Percentiles rank a stretch among this genome's conserved stretches.
These are phyloP conservation scores for Lasiosphaeria ovina DNA, from an alignment of 495 filamentous ascomycete species.

Conservation along the genomic window DNA sequence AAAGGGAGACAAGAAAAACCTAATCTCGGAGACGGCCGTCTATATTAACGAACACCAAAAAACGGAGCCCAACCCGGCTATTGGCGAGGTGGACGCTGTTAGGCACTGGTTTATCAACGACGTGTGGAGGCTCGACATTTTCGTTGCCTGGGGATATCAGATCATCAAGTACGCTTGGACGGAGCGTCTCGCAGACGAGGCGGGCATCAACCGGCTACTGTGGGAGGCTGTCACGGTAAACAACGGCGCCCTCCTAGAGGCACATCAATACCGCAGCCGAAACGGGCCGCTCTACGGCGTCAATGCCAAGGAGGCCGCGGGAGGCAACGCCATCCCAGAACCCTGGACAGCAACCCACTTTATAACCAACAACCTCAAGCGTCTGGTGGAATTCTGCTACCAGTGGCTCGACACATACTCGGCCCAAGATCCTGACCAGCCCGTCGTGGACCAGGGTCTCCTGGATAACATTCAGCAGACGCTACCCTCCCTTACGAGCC, in stretches of 20 bases:
- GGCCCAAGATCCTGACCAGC: conserved; percentile 6
- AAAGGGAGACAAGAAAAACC: conserved; percentile 48
- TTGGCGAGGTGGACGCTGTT: conserved; percentile 66
- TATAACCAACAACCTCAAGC: conserved; percentile 53
- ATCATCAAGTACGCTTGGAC: conserved; percentile 66
- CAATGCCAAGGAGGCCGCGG: conserved; percentile 54
- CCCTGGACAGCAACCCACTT: conserved; percentile 77
- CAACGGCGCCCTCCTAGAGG: conserved; percentile 65
- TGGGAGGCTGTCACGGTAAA: conserved; percentile 79
- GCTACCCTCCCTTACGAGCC: conserved; percentile 43
- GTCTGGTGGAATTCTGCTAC: conserved; percentile 52
- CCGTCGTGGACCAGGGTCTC: conserved; percentile 23
- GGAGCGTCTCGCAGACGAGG: conserved; percentile 48
- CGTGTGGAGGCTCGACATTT: conserved; percentile 66
- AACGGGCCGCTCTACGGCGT: conserved; percentile 71
- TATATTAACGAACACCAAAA: conserved; percentile 69
- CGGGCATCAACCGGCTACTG: conserved; percentile 51
- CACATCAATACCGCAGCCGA: conserved; percentile 67
- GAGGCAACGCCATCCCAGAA: conserved; percentile 69
- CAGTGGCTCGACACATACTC: conserved; percentile 32
- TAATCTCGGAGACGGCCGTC: conserved; percentile 66
- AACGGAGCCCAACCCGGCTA: conserved; percentile 54
- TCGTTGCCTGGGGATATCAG: conserved; percentile 73
- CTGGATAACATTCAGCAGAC: conserved; percentile 37
- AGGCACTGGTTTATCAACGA: conserved; percentile 82